A percentile compares a stretch with the other conserved stretches of the same genome.
phyloP scores from a whole-genome alignment of 495 filamentous ascomycete genomes.

The Polyplosphaeria fusca region DNA sequence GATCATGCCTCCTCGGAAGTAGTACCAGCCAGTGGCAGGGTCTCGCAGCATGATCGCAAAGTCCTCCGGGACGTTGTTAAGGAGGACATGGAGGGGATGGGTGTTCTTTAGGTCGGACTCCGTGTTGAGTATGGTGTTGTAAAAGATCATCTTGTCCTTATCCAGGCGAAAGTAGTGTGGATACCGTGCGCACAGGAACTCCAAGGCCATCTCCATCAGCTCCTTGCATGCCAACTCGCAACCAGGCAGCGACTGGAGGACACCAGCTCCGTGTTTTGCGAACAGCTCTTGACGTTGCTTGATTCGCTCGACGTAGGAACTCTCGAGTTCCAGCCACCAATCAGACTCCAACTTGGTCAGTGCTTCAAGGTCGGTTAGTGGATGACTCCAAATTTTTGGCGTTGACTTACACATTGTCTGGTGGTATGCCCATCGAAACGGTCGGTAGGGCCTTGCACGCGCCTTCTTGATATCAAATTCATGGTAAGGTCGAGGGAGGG shows the following conservation, averaged over 20 bases:
- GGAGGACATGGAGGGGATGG: constrained; percentile 67
- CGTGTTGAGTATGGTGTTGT: constrained; percentile 68
- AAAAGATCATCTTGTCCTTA: constrained; percentile 57
- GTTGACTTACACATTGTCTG: constrained; percentile 83
- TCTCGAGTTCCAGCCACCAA: constrained; percentile 91
- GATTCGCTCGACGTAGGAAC: constrained; percentile 66
- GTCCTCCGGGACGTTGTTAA: constrained; percentile 86
- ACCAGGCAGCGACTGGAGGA: constrained; percentile 71
- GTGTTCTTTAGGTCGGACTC: constrained; percentile 60
- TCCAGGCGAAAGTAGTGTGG: constrained; percentile 72
- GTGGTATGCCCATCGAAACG: constrained; percentile 84
- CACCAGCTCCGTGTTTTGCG: constrained; percentile 56
- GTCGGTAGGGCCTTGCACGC: constrained; percentile 51
- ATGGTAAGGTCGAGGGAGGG: constrained; percentile 66
- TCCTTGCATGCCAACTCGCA: constrained; percentile 82
- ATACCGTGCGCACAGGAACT: constrained; percentile 76
- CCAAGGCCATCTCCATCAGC: constrained; percentile 83
- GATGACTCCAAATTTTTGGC: neutral
- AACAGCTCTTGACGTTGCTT: constrained; percentile 70
- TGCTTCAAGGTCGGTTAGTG: constrained; percentile 50
- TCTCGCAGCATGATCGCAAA: constrained; percentile 79
- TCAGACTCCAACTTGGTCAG: constrained; percentile 76
- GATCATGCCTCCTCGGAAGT: constrained; percentile 73
- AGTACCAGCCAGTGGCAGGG: constrained; percentile 67
- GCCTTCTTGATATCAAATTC: constrained; percentile 47